Conservation (phyloP, 148 eudicot species). For the Linanthus parryae region DNA sequence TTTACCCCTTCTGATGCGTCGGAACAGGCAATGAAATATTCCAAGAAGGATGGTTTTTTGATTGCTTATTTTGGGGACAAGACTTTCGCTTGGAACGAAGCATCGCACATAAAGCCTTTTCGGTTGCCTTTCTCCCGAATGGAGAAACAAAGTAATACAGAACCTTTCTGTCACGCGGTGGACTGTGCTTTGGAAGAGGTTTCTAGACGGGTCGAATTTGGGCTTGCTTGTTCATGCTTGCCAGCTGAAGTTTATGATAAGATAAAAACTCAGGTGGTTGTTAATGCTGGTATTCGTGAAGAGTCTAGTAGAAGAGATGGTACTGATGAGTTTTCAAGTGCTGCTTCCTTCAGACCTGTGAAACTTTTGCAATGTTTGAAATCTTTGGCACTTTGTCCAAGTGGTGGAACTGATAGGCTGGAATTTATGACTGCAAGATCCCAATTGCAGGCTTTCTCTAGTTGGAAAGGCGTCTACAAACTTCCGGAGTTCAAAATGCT, state of each 20-base stretch:
- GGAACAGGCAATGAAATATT: slow-evolving; percentile 43
- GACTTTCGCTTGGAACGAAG: slow-evolving; percentile 72
- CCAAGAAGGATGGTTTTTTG: slow-evolving; percentile 38
- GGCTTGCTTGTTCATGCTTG: slow-evolving; percentile 60
- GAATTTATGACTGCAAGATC: slow-evolving; percentile 37
- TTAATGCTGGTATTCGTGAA: slow-evolving; percentile 52
- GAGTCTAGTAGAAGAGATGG: slow-evolving; percentile 32
- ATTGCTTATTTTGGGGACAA: slow-evolving; percentile 74
- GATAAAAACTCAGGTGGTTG: slow-evolving; percentile 39
- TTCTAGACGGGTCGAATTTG: slow-evolving; percentile 60
- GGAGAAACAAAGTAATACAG: slow-evolving; percentile 55
- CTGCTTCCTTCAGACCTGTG: slow-evolving; percentile 38
- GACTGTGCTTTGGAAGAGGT: slow-evolving; percentile 62
- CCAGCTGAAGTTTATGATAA: slow-evolving; percentile 30
- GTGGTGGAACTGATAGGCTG: slow-evolving; percentile 29
- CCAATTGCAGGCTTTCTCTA: slow-evolving; percentile 50
- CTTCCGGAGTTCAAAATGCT: slow-evolving; percentile 32
- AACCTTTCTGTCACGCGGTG: slow-evolving; percentile 57
- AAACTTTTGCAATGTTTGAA: slow-evolving; percentile 35
- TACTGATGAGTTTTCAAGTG: slow-evolving; percentile 37
- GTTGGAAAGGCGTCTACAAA: slow-evolving; percentile 58
- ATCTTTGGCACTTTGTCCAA: slow-evolving; percentile 37
- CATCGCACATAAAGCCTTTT: slow-evolving; percentile 51
- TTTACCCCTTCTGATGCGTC: slow-evolving; percentile 57
- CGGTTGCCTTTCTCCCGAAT: slow-evolving; percentile 40